These are phyloP conservation scores for Polygonum aviculare DNA, from an alignment of 148 eudicot genomes.

Conservation along the genomic window DNA sequence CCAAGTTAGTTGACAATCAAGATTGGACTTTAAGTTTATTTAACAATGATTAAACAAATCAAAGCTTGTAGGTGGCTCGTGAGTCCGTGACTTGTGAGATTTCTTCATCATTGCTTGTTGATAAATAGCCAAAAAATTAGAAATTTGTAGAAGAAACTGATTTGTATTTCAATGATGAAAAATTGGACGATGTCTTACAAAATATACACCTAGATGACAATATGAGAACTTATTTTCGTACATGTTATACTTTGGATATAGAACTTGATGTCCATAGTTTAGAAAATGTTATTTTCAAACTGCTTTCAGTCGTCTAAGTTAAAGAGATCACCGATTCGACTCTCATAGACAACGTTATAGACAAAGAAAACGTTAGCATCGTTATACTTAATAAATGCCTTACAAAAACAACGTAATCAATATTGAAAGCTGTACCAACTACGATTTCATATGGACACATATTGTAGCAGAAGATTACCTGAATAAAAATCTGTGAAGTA, in stretches of 20 bases:
- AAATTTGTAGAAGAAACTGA: neutral
- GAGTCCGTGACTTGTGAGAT: neutral
- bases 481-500: neutral
- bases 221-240: neutral
- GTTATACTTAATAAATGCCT: neutral
- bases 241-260: neutral
- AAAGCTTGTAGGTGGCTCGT: neutral
- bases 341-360: too few species aligned
- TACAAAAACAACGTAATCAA: neutral
- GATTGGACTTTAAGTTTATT: neutral
- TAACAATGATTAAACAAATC: neutral
- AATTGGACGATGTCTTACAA: neutral
- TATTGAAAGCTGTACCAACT: neutral
- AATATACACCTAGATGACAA: neutral
- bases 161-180: neutral
- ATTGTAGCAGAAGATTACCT: neutral
- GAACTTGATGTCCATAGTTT: neutral
- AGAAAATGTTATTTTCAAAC: neutral
- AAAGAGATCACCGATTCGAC: too few species aligned
- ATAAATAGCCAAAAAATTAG: neutral
- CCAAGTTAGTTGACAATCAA: neutral
- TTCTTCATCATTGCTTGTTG: slow-evolving; percentile 1
- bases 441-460: neutral
- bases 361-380: neutral
- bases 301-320: too few species aligned